Conservation (phyloP, 495 filamentous ascomycete species). For the Aspergillus carlsbadensis region DNA sequence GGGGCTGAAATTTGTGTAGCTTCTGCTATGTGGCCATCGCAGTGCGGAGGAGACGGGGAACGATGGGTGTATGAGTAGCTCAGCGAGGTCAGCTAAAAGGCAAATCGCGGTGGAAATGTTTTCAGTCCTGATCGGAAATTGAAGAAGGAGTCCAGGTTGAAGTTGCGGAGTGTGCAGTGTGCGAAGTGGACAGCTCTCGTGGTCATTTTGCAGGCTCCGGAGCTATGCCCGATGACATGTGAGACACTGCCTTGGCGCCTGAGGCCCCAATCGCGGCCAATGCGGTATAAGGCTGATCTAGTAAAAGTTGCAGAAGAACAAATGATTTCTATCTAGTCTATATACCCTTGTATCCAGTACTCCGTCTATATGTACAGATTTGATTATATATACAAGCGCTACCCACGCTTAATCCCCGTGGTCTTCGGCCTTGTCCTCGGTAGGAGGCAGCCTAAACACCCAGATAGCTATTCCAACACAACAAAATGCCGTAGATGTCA, state of each 20-base stretch:
- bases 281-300: no score
- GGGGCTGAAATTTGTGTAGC: not conserved
- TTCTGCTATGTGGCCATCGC: constrained; percentile 5
- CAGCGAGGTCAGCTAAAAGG: not conserved
- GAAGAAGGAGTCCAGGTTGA: no score
- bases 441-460: constrained; percentile 33
- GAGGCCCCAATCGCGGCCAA: not conserved
- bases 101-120: not conserved
- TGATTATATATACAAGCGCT: not conserved
- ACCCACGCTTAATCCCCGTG: not conserved
- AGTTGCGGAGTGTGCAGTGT: not conserved
- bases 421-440: constrained; percentile 8
- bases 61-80: not conserved
- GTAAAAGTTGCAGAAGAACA: not conserved
- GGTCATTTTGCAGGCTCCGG: not conserved
- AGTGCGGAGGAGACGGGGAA: not conserved
- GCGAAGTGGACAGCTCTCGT: not conserved
- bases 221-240: constrained; percentile 9
- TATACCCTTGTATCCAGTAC: not conserved
- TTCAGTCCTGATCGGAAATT: no score
- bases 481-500: constrained; percentile 42
- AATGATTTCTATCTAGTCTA: not conserved
- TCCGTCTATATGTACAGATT: not conserved
- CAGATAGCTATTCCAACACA: constrained; percentile 40
- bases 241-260: constrained; percentile 8